Conservation (phyloP, 176 grass and related monocot species). For the Calamus simplicifolius region DNA sequence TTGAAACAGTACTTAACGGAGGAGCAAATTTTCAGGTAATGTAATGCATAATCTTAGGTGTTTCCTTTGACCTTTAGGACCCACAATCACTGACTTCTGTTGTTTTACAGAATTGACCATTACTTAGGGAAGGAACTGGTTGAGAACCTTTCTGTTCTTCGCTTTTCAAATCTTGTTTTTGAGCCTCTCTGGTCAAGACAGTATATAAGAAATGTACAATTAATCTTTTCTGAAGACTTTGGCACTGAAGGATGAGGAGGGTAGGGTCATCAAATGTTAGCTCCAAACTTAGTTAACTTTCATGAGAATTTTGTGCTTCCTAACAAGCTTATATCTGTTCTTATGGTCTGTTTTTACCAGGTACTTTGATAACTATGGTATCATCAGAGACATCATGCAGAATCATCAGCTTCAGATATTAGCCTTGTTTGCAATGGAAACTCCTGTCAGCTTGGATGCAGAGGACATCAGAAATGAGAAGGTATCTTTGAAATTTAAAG, state of each 20-base stretch:
- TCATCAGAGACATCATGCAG: slow-evolving; percentile 99
- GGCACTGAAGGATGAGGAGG: slow-evolving; percentile 89
- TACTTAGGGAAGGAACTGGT: slow-evolving; percentile 91
- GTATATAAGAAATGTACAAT: slow-evolving; percentile 83
- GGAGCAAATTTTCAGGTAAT: slow-evolving; percentile 92
- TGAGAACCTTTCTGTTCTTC: slow-evolving; percentile 82
- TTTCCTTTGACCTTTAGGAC: neutral
- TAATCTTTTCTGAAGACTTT: slow-evolving; percentile 94
- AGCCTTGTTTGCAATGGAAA: slow-evolving; percentile 94
- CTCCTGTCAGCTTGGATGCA: slow-evolving; percentile 82
- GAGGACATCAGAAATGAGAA: slow-evolving; percentile 99
- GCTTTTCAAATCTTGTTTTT: slow-evolving; percentile 94
- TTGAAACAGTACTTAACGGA: slow-evolving; percentile 82
- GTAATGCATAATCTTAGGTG: neutral
- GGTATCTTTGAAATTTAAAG: slow-evolving; percentile 17
- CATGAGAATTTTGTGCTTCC: too few relatives aligned
- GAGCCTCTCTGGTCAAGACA: slow-evolving; percentile 95
- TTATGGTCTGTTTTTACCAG: slow-evolving; percentile 30
- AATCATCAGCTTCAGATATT: slow-evolving; percentile 97
- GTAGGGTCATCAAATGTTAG: slow-evolving; percentile 29
- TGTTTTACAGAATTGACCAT: slow-evolving; percentile 66
- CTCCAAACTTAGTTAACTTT: neutral
- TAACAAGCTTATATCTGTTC: slow-evolving; percentile 2
- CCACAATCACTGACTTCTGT: slow-evolving; percentile 1
- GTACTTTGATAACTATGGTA: slow-evolving; percentile 91